A percentile compares a stretch with the other conserved stretches of the same genome.
Conservation (phyloP, 306 rosid genomes). For the Quercus agrifolia region DNA sequence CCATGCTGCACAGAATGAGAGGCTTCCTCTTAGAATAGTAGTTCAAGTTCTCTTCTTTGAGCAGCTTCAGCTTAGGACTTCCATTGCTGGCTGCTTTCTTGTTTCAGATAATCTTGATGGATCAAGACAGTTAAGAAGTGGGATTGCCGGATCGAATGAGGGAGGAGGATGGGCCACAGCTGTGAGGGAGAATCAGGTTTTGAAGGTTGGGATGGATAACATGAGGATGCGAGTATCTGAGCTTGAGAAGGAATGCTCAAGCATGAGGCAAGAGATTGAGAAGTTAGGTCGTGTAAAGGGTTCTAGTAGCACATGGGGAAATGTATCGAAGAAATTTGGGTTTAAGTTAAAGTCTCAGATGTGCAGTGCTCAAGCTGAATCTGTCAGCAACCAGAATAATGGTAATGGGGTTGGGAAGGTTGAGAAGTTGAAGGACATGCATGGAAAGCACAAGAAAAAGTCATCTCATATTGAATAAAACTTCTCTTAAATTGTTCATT, state of each 20-base stretch:
- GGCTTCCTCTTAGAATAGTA: slow-evolving; percentile 88
- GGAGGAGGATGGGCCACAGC: slow-evolving; percentile 98
- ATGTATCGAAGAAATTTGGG: slow-evolving; percentile 79
- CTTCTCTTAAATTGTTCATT: slow-evolving; percentile 20
- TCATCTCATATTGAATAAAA: slow-evolving; percentile 52
- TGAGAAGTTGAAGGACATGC: slow-evolving; percentile 79
- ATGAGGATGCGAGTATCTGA: slow-evolving; percentile 97
- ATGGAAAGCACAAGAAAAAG: slow-evolving; percentile 58
- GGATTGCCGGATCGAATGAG: slow-evolving; percentile 61
- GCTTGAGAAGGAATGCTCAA: slow-evolving; percentile 96
- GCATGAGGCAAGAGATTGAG: slow-evolving; percentile 95
- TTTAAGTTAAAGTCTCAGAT: slow-evolving; percentile 89
- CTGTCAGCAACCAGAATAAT: slow-evolving; percentile 67
- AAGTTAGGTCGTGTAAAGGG: slow-evolving; percentile 67
- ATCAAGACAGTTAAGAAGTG: slow-evolving; percentile 86
- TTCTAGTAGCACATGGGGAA: slow-evolving; percentile 74
- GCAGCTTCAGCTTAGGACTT: slow-evolving; percentile 97
- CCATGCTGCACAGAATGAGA: slow-evolving; percentile 94
- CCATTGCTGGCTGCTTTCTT: slow-evolving; percentile 91
- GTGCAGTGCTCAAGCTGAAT: slow-evolving; percentile 98
- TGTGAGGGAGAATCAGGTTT: slow-evolving; percentile 90
- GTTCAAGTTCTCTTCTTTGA: slow-evolving; percentile 97
- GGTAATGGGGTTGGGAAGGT: slow-evolving; percentile 37
- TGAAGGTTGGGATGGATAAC: slow-evolving; percentile 97
- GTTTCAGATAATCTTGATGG: slow-evolving; percentile 90